Evolutionary conservation across 257 asterid genomes (phyloP), one percentile per base, ranked within the genome.

Genomic region (Cordia subcordata): DNA sequence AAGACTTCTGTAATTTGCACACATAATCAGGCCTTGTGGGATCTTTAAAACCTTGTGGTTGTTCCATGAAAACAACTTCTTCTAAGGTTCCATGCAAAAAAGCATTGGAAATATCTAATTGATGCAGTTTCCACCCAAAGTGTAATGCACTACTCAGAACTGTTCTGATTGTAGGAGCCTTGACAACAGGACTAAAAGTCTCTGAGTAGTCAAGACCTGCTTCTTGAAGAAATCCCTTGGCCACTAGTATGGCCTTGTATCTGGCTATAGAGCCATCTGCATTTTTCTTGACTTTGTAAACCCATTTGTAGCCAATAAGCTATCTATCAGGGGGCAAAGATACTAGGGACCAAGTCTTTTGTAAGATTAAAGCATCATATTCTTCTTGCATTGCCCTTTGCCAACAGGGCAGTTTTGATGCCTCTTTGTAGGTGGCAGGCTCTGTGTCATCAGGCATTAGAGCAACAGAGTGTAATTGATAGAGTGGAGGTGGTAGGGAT

Each of bases 181-280:
- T 45, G 44, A 47, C 45, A 12, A 60, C 14, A 2, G 13, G 46
- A 46, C 32, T 16, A 12, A 21, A 60, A 9, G 64, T 60, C 21
- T 51, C 18, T 1, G 44, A 13, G 19, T 23, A 60, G 23, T 60
- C 42, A 44, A 60, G 10, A 13, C 33, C 64, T 15, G 5, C 23
- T 22, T 27, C 23, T 46, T 60, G 45, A 60, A 22, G 35, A 57
- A 35, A 57, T 10, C 35, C 64, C 45, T 59, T 47, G 17, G 52
- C 52, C 5, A 47, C 19, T 0, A 47, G 16, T n/a, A 17, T 4
- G 0, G 52, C 52, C 23, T 60, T 60, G 22, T 9, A 46, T 8
- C 14, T 10, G 39, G 22, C 54, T 10, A 46, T 42, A 19, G 16
- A 20, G 0, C 44, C 45, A 45, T 45, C 45, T 8, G 14, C 19